Evolutionary conservation across 1,139 yeast genomes (phyloP).

Genomic region (Suhomyces guaymorum): DNA sequence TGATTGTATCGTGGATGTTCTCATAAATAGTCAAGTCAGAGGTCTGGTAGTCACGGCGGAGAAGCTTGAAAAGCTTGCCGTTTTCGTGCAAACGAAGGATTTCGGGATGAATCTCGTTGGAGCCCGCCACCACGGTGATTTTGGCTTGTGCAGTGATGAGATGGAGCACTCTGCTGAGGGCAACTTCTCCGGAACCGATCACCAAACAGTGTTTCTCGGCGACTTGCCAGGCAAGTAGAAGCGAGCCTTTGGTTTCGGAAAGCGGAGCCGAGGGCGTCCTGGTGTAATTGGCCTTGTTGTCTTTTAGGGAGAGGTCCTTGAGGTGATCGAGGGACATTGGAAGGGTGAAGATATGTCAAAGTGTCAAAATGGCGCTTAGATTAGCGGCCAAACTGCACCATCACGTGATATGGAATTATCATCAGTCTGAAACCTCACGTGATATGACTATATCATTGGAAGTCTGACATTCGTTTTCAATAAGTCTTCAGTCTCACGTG

Average conservation of each 20-base stretch:
- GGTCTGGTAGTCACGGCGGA: slow-evolving; percentile 42
- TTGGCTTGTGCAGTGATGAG: slow-evolving; percentile 68
- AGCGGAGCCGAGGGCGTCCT: too few relatives aligned
- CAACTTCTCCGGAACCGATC: slow-evolving; percentile 84
- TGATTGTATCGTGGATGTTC: slow-evolving; percentile 15
- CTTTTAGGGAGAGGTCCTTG: too few relatives aligned
- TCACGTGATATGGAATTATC: too few relatives aligned
- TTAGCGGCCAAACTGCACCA: too few relatives aligned
- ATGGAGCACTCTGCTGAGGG: slow-evolving; percentile 66
- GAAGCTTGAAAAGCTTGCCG: slow-evolving; percentile 46
- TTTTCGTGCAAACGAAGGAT: slow-evolving; percentile 36
- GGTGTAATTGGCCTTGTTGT: too few relatives aligned
- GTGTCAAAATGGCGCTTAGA: too few relatives aligned
- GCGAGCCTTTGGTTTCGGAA: slow-evolving; percentile 47
- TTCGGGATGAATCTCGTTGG: slow-evolving; percentile 42
- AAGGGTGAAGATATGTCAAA: too few relatives aligned
- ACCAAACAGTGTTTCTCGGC: slow-evolving; percentile 65
- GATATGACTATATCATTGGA: too few relatives aligned
- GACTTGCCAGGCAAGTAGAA: slow-evolving; percentile 74
- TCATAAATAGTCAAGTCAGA: slow-evolving; percentile 55
- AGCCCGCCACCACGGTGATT: slow-evolving; percentile 67
- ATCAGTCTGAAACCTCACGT: too few relatives aligned
- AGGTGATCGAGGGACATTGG: too few relatives aligned
- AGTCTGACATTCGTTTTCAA: too few relatives aligned
- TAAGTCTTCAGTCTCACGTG: too few relatives aligned